These are phyloP conservation scores for Rhizophagus sp. DNA, from an alignment of 192 early-diverging fungal genomes.

Conservation along the genomic window DNA sequence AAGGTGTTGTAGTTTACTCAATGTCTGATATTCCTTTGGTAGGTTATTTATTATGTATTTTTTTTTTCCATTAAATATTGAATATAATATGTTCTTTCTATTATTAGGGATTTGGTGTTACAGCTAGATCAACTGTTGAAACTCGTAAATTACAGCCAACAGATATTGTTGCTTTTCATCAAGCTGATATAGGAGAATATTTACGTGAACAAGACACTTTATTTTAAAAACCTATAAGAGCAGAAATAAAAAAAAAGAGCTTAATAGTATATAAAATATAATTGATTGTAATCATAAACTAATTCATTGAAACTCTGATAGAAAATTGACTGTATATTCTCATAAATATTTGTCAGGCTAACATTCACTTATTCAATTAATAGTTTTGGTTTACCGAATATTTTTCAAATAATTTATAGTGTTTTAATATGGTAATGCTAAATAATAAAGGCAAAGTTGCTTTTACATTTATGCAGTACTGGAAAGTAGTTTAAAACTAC, in stretches of 20 bases:
- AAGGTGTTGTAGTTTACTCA: constrained; percentile 92
- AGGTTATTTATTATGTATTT: constrained; percentile 18
- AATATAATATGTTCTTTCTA: background rate
- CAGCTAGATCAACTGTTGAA: constrained; percentile 89
- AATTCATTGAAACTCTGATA: no score
- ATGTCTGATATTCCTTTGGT: constrained; percentile 92
- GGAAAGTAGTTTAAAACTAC: no score
- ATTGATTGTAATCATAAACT: no score
- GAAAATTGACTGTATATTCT: no score
- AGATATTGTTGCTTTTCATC: constrained; percentile 92
- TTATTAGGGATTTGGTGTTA: constrained; percentile 88
- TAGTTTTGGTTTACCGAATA: no score
- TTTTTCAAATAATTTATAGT: no score
- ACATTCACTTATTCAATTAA: no score
- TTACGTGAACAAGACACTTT: constrained; percentile 77
- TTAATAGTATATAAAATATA: no score
- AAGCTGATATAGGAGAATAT: constrained; percentile 98
- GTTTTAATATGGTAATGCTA: no score
- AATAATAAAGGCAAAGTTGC: no score
- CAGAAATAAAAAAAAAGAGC: background rate
- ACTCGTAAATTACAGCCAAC: constrained; percentile 93
- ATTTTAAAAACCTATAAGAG: background rate
- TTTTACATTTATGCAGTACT: no score
- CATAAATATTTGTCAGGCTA: no score
- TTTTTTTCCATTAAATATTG: background rate